A percentile compares a stretch with the other conserved stretches of the same genome.
phyloP scores from a whole-genome alignment of 208 protist species.

The Blechomonas ayalai region DNA sequence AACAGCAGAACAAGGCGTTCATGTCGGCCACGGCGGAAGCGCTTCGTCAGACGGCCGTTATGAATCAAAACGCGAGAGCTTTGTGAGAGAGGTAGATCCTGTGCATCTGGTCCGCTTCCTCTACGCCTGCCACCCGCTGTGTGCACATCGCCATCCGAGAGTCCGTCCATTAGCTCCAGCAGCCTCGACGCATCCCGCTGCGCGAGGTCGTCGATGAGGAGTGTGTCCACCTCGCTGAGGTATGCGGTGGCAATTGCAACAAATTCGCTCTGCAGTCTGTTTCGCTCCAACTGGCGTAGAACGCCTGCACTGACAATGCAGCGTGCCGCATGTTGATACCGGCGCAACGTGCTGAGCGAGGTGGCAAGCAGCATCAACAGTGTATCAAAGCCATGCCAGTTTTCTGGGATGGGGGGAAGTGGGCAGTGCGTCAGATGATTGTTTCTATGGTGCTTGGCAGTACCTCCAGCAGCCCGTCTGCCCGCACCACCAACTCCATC shows the following conservation, averaged over 20 bases:
- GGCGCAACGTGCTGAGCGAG: slow-evolving; percentile 52
- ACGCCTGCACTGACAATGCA: slow-evolving; percentile 53
- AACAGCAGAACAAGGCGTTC: slow-evolving; percentile 79
- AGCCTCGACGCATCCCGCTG: slow-evolving; percentile 50
- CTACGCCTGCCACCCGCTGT: slow-evolving; percentile 1
- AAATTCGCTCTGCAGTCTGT: slow-evolving; percentile 38
- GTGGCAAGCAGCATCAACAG: slow-evolving; percentile 61
- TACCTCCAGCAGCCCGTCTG: no score
- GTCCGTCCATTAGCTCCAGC: slow-evolving; percentile 44
- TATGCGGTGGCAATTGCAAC: slow-evolving; percentile 28
- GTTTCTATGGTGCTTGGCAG: no score
- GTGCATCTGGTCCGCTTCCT: slow-evolving; percentile 5
- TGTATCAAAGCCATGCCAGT: slow-evolving; percentile 70
- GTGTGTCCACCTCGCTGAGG: slow-evolving; percentile 39
- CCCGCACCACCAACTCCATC: no score
- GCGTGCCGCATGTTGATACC: slow-evolving; percentile 59
- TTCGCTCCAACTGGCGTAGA: slow-evolving; percentile 18
- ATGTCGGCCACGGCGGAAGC: slow-evolving; percentile 52
- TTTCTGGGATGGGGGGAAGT: slow-evolving; percentile 30
- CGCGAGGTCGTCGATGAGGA: slow-evolving; percentile 52
- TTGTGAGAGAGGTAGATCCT: slow-evolving; percentile 2
- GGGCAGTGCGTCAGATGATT: no score
- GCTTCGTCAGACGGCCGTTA: slow-evolving; percentile 60
- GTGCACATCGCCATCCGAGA: not conserved
- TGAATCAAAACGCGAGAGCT: slow-evolving; percentile 49